Evolutionary conservation across 2,329 filamentous ascomycete genomes (phyloP).

Genomic region (Stachybotrys elegans): DNA sequence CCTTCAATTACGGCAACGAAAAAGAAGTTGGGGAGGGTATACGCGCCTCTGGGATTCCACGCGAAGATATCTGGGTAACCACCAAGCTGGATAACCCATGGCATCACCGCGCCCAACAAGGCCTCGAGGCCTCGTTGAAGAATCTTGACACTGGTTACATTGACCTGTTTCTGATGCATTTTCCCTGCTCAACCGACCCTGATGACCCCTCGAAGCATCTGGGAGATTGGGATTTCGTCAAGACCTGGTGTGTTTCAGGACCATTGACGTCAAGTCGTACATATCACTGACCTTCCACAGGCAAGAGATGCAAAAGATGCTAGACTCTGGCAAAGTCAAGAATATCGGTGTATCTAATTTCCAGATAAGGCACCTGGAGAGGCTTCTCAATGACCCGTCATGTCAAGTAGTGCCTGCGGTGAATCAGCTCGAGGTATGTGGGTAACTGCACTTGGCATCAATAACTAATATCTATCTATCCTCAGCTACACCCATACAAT

Average conservation of each 20-base stretch:
- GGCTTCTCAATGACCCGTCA: constrained; percentile 59
- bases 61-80: constrained; percentile 54
- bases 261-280: too few species aligned
- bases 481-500: constrained; percentile 63
- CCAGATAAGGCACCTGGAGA: constrained; percentile 71
- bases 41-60: constrained; percentile 37
- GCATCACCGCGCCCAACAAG: constrained; percentile 56
- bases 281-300: too few species aligned
- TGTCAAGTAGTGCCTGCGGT: constrained; percentile 60
- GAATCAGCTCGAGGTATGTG: constrained; percentile 69
- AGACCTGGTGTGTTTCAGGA: too few species aligned
- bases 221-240: too few species aligned
- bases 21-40: constrained; percentile 47
- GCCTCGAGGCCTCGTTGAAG: constrained; percentile 45
- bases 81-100: constrained; percentile 64
- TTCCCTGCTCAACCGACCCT: constrained; percentile 10
- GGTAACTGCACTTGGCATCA: too few species aligned
- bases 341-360: constrained; percentile 84
- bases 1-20: constrained; percentile 61
- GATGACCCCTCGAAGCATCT: constrained; percentile 15
- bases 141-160: constrained; percentile 48
- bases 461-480: too few species aligned
- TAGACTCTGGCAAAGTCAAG: constrained; percentile 61
- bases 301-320: constrained; percentile 62
- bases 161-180: constrained; percentile 44